Base-by-base conservation (phyloP, 257 asterid species). In the Solanum rostratum region DNA sequence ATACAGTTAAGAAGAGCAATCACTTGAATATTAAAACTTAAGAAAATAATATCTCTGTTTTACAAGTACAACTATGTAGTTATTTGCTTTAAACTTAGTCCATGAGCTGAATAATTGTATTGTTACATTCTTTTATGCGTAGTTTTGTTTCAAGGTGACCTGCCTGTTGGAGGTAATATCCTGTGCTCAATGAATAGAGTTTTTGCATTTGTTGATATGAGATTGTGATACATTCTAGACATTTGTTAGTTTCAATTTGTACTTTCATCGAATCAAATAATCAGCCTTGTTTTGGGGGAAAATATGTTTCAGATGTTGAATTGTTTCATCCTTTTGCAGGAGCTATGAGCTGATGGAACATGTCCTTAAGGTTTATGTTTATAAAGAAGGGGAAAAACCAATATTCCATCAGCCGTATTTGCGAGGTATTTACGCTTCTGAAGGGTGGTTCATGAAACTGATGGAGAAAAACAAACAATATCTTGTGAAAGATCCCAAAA, bases 401-500 rank as follows among this genome's bases (percentile, higher is more conserved):
- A 84, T 89, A 84, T 92, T 91, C 74, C 95, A 92, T 90, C 87
- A 79, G 69, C 91, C 95, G 55, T 79, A 86, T 57, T 69, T 89
- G 84, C 85, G 90, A 62, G 94, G 93, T 52, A 89, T 92, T 45
- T 92, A 92, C 60, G 93, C 96, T 71, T 90, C 96, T 79, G 96
- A 92, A 88, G 96, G 96, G 85, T 92, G 96, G 94, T 92, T 92
- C 87, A 85, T 92, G 96, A 91, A 92, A 85, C 87, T 86, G 85
- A 86, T 92, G 88, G 91, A 90, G 86, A 83, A 84, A 84, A 90
- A 92, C 84, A 92, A 57, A 68, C 89, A 90, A 24, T 92, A 87
- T 84, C 90, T 86, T 50, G 90, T 85, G 63, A 87, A 84, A 69
- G 92, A 91, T 55, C 90, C 94, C 81, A 88, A 79, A 76, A 92